phyloP scores from a whole-genome alignment of 257 asterid genomes.

The Solanum chaucha region DNA sequence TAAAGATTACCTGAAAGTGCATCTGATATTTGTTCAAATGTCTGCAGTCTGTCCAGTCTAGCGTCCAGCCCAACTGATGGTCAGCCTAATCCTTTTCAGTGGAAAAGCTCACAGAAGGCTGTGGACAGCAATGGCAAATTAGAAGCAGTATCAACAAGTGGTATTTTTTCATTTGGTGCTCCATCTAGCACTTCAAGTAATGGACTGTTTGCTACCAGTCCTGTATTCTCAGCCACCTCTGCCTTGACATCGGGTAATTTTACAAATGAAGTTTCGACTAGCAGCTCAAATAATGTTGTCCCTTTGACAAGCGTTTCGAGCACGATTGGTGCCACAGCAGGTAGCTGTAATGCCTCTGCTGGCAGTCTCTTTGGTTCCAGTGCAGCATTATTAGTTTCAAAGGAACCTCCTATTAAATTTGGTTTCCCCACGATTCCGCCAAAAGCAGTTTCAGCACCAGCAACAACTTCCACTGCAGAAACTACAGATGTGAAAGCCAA shows the following conservation, averaged over 20 bases:
- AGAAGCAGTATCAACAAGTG: slow-evolving; percentile 7
- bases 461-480: slow-evolving; percentile 16
- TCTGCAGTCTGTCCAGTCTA: slow-evolving; percentile 32
- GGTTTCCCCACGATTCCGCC: slow-evolving; percentile 27
- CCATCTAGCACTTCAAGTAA: slow-evolving; percentile 6
- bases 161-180: neutral
- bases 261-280: slow-evolving; percentile 15
- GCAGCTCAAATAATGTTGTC: slow-evolving; percentile 14
- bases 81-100: slow-evolving; percentile 9
- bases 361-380: slow-evolving; percentile 26
- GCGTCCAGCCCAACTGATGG: slow-evolving; percentile 17
- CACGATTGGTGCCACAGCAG: slow-evolving; percentile 14
- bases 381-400: slow-evolving; percentile 15
- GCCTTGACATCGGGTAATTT: slow-evolving; percentile 13
- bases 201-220: slow-evolving; percentile 19
- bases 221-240: slow-evolving; percentile 12
- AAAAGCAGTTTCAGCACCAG: slow-evolving; percentile 13
- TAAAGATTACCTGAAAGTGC: neutral
- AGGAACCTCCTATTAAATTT: slow-evolving; percentile 17
- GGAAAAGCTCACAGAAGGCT: slow-evolving; percentile 22
- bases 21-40: slow-evolving; percentile 2
- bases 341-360: slow-evolving; percentile 11
- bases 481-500: slow-evolving; percentile 15
- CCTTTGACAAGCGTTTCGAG: slow-evolving; percentile 22
- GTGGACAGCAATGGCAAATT: slow-evolving; percentile 31